phyloP scores from a whole-genome alignment of 2,329 filamentous ascomycete genomes.

The Fusarium brevicatenulatum region DNA sequence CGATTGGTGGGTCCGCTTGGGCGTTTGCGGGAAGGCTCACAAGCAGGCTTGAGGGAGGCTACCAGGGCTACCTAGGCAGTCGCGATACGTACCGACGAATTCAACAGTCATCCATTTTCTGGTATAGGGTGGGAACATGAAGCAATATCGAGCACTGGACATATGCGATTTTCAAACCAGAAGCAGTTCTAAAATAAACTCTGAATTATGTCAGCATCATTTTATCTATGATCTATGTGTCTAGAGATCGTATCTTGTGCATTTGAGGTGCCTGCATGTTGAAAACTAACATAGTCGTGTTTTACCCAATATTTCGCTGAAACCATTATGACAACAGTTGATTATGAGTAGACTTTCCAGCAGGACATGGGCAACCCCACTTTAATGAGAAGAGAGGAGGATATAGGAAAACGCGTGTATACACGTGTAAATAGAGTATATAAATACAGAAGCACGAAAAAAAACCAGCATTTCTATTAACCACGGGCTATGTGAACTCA shows the following conservation, averaged over 20 bases:
- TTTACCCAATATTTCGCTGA: not conserved
- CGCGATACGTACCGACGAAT: not conserved
- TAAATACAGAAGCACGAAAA: not conserved
- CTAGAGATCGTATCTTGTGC: not conserved
- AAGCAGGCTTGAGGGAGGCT: not conserved
- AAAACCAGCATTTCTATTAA: not conserved
- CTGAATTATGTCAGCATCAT: not conserved
- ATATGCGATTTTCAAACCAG: not conserved
- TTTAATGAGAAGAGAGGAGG: not conserved
- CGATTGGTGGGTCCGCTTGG: not conserved
- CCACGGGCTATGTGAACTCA: not conserved
- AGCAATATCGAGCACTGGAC: not conserved
- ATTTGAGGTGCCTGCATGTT: not conserved
- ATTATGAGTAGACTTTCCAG: not conserved
- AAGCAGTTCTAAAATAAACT: not conserved
- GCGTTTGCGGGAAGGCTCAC: not conserved
- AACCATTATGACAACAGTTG: rapidly evolving
- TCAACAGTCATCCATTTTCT: not conserved
- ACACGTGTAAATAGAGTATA: not conserved
- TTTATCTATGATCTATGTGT: not conserved
- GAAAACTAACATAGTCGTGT: not conserved
- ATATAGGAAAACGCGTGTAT: not conserved
- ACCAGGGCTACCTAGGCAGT: not conserved
- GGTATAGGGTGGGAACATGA: slow-evolving; percentile 20
- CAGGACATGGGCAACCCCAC: not conserved